These are phyloP conservation scores for Prunus mongolica DNA, from an alignment of 306 rosid species.

Conservation along the genomic window DNA sequence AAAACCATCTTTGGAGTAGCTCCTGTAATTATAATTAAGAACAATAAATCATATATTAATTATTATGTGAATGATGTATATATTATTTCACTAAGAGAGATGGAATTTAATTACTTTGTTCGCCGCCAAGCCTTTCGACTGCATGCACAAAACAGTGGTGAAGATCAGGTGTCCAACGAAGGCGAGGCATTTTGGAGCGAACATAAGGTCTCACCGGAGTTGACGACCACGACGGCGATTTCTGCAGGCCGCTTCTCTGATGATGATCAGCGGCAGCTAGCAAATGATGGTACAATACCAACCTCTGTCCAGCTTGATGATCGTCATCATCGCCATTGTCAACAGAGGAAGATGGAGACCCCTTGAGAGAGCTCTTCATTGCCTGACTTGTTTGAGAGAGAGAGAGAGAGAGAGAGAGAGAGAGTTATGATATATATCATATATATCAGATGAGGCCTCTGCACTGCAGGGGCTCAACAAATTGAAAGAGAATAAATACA, in stretches of 20 bases:
- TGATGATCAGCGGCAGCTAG: conserved; percentile 1
- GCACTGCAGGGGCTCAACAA: background rate
- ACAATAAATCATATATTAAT: background rate
- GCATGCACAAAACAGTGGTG: conserved; percentile 88
- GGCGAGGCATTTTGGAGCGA: conserved; percentile 71
- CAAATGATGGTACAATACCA: background rate
- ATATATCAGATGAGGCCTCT: background rate
- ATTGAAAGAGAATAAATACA: background rate
- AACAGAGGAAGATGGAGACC: conserved; percentile 25
- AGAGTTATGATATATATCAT: background rate
- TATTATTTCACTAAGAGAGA: background rate
- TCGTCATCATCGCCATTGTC: conserved; percentile 1
- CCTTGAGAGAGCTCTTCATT: conserved; percentile 31
- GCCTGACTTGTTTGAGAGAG: background rate
- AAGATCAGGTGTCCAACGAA: conserved; percentile 85
- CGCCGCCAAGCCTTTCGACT: conserved; percentile 80
- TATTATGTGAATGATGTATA: background rate
- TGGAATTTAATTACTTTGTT: conserved; percentile 44
- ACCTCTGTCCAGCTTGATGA: no score
- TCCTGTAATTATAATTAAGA: conserved; percentile 34
- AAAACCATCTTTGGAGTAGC: conserved; percentile 81
- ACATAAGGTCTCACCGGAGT: conserved; percentile 53
- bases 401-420: background rate
- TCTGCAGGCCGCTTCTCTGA: conserved; percentile 23
- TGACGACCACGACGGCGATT: background rate